A percentile compares a stretch with the other conserved stretches of the same genome.
phyloP scores from a whole-genome alignment of 495 filamentous ascomycete genomes.

The Aspergillus bertholletiae region DNA sequence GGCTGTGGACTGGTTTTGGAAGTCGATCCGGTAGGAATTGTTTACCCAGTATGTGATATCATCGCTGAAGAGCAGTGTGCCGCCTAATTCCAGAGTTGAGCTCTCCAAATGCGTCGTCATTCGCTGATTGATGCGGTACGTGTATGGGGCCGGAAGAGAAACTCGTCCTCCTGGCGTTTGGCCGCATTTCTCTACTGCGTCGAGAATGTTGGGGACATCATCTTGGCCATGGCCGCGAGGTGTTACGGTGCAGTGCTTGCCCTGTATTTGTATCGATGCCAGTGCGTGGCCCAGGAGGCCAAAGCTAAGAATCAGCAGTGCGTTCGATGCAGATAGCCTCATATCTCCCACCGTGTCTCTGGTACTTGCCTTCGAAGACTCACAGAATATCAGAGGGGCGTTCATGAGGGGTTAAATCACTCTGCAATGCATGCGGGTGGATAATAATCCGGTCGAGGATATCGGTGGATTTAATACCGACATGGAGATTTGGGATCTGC shows the following conservation, averaged over 20 bases:
- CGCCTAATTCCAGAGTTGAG: constrained; percentile 33
- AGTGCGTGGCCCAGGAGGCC: neutral
- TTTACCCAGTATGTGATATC: constrained; percentile 45
- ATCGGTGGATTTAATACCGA: neutral
- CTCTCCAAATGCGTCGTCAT: constrained; percentile 44
- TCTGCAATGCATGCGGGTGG: neutral
- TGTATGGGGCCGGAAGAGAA: constrained; percentile 32
- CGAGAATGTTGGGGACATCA: constrained; percentile 38
- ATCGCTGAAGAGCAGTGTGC: constrained; percentile 34
- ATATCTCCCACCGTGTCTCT: neutral
- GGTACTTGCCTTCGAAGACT: neutral
- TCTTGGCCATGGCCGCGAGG: constrained; percentile 11
- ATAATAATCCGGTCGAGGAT: neutral
- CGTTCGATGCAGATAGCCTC: neutral
- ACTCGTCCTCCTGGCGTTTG: constrained; percentile 26
- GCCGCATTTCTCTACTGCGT: constrained; percentile 40
- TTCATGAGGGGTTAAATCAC: neutral
- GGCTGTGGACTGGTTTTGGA: constrained; percentile 47
- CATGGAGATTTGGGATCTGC: too few species aligned
- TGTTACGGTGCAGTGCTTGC: neutral
- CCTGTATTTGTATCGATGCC: neutral
- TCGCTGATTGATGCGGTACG: constrained; percentile 36
- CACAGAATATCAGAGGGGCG: neutral
- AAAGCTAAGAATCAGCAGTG: neutral
- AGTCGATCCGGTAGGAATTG: constrained; percentile 37